These are phyloP conservation scores for Melampsora americana DNA, from an alignment of 1,284 basidiomycete species.

Conservation along the genomic window DNA sequence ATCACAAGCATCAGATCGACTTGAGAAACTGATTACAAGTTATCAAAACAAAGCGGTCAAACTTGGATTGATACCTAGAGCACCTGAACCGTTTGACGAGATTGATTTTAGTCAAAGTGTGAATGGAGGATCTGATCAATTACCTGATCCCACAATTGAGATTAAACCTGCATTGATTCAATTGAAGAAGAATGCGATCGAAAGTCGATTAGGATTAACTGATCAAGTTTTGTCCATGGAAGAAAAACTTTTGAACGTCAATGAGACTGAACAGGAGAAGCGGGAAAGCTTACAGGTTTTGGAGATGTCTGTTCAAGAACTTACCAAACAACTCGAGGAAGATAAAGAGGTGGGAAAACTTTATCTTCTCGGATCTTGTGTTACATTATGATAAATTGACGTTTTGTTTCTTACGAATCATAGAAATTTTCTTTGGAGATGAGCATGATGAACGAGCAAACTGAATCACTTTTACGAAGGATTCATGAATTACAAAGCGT, in stretches of 20 bases:
- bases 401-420: too few relatives aligned
- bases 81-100: conserved; percentile 65
- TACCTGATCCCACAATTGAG: conserved; percentile 65
- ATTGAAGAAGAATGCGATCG: conserved; percentile 67
- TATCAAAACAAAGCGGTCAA: conserved; percentile 69
- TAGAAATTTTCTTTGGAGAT: conserved; percentile 34
- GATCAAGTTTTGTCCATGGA: conserved; percentile 71
- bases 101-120: conserved; percentile 70
- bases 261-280: conserved; percentile 52
- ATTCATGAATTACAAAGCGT: conserved; percentile 14
- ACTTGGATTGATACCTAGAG: conserved; percentile 69
- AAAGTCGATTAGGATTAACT: conserved; percentile 66
- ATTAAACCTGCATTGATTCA: conserved; percentile 69
- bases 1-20: conserved; percentile 69
- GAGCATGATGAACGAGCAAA: conserved; percentile 31
- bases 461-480: conserved; percentile 12
- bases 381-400: not conserved
- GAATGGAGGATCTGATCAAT: conserved; percentile 67
- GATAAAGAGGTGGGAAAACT: conserved; percentile 65
- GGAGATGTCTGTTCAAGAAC: conserved; percentile 58
- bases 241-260: conserved; percentile 69
- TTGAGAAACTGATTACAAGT: conserved; percentile 71
- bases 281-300: conserved; percentile 68
- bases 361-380: not conserved
- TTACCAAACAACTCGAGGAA: conserved; percentile 68